phyloP scores from a whole-genome alignment of 441 rosid species.

The Cnidoscolus chayamansa region DNA sequence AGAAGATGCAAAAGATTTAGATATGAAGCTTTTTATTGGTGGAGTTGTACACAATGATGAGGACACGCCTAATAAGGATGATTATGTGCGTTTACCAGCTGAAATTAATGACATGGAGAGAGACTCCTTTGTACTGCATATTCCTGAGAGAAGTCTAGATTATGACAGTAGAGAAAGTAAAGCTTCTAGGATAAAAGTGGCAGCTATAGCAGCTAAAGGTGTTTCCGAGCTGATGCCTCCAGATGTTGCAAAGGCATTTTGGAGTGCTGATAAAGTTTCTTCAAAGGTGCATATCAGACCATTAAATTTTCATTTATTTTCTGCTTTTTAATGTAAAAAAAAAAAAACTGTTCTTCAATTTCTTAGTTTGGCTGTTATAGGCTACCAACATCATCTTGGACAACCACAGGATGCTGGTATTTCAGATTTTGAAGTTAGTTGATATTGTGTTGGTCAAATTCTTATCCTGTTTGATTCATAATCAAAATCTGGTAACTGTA shows the following conservation, averaged over 20 bases:
- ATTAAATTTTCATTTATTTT: neutral
- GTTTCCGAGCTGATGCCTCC: conserved; percentile 91
- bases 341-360: neutral
- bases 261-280: conserved; percentile 67
- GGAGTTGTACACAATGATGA: conserved; percentile 81
- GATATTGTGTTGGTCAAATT: neutral
- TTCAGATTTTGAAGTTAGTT: neutral
- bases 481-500: neutral
- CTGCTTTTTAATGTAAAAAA: neutral
- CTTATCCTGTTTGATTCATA: neutral
- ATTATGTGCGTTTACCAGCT: conserved; percentile 68
- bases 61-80: conserved; percentile 60
- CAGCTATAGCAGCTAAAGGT: conserved; percentile 77
- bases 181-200: conserved; percentile 56
- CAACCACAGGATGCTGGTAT: neutral
- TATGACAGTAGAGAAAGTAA: conserved; percentile 41
- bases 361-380: conserved; percentile 1
- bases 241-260: conserved; percentile 79
- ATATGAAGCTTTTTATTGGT: conserved; percentile 75
- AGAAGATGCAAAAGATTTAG: conserved; percentile 55
- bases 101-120: conserved; percentile 56
- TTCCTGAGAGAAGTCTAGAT: conserved; percentile 53
- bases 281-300: conserved; percentile 50
- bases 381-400: conserved; percentile 1
- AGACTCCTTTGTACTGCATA: conserved; percentile 72